Evolutionary conservation across 331 rosid species (phyloP).

Genomic region (Erythrophleum ivorense): DNA sequence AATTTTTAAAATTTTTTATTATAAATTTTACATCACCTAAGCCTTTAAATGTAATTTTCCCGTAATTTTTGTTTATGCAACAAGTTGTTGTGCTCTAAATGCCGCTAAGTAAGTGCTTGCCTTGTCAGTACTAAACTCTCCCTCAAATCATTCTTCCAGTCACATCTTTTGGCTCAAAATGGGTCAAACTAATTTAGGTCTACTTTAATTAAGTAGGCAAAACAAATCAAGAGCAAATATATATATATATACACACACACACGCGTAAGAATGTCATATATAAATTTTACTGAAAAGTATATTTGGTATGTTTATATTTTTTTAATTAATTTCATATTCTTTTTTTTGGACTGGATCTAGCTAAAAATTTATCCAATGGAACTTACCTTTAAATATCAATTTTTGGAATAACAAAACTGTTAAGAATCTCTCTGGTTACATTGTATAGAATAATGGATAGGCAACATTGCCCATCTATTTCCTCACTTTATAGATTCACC

Average conservation of each 20-base stretch:
- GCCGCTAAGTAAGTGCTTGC: conserved; percentile 20
- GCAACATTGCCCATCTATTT: conserved; percentile 32
- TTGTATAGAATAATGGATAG: conserved; percentile 29
- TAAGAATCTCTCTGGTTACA: conserved; percentile 32
- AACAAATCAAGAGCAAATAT: no score
- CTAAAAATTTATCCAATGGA: not conserved
- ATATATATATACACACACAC: no score
- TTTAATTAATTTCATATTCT: not conserved
- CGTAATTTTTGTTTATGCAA: not conserved
- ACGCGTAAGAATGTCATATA: no score
- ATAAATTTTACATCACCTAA: no score
- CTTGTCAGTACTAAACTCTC: conserved; percentile 33
- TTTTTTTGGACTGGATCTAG: not conserved
- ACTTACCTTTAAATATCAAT: not conserved
- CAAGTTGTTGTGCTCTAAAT: conserved; percentile 21
- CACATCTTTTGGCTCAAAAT: conserved; percentile 23
- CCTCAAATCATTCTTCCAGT: not conserved
- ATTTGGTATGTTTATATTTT: not conserved
- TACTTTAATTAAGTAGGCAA: conserved; percentile 22
- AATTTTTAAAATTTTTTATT: no score
- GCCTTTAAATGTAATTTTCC: not conserved
- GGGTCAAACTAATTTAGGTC: not conserved
- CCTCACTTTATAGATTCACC: conserved; percentile 48
- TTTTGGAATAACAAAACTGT: not conserved
- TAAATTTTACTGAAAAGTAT: not conserved